Evolutionary conservation across 768 basidiomycete genomes (phyloP).

Genomic region (Kwoniella newhampshirensis): DNA sequence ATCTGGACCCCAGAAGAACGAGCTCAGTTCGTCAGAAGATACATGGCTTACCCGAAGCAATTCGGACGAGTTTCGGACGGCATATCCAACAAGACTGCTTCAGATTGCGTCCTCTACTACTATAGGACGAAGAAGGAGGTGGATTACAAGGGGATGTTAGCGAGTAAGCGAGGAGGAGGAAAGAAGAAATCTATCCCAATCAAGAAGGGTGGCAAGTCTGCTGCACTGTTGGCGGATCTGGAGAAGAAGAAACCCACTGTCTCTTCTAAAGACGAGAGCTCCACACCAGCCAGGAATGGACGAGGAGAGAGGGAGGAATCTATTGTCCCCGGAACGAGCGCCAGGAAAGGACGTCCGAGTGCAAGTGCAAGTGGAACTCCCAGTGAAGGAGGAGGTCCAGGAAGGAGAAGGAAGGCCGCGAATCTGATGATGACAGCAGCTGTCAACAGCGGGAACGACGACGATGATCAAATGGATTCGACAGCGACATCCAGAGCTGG

Average conservation of each 20-base stretch:
- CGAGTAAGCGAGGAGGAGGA: constrained; percentile 26
- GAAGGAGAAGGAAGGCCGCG: constrained; percentile 11
- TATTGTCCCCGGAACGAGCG: constrained; percentile 17
- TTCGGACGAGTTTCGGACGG: constrained; percentile 82
- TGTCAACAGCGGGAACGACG: constrained; percentile 4
- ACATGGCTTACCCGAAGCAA: constrained; percentile 83
- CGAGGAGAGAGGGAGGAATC: constrained; percentile 18
- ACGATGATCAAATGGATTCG: constrained; percentile 13
- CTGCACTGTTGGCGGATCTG: constrained; percentile 38
- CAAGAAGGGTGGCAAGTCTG: constrained; percentile 41
- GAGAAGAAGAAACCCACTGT: constrained; percentile 34
- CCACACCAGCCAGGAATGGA: constrained; percentile 22
- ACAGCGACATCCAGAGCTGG: constrained; percentile 19
- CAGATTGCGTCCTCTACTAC: constrained; percentile 89
- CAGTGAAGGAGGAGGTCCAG: neutral
- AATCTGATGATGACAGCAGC: neutral
- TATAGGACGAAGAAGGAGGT: constrained; percentile 89
- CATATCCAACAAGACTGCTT: constrained; percentile 77
- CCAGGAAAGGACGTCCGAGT: constrained; percentile 3
- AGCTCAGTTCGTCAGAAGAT: constrained; percentile 72
- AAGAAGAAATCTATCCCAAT: constrained; percentile 34
- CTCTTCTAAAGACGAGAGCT: constrained; percentile 5
- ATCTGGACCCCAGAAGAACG: constrained; percentile 89
- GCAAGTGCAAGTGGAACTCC: neutral
- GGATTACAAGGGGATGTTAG: constrained; percentile 41